These are phyloP conservation scores for Mariannaea sp. DNA, from an alignment of 2,329 filamentous ascomycete species.

Conservation along the genomic window DNA sequence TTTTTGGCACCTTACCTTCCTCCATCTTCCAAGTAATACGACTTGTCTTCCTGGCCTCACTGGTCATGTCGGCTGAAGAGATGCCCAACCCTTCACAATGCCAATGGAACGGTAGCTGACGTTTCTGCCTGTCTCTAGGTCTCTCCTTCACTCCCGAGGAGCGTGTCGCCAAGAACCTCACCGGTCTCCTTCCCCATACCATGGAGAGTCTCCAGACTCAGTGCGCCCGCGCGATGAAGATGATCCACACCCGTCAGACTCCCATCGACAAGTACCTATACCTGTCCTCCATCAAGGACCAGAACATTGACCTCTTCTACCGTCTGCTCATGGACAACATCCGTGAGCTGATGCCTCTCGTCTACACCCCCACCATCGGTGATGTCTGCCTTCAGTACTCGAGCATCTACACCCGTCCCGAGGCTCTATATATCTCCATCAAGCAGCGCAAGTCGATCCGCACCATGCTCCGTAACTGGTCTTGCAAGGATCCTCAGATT, in stretches of 20 bases:
- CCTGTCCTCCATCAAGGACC: conserved; percentile 73
- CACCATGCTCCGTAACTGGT: conserved; percentile 92
- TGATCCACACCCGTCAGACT: conserved; percentile 72
- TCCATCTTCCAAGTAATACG: too few relatives aligned
- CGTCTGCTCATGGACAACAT: conserved; percentile 78
- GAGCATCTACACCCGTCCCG: conserved; percentile 91
- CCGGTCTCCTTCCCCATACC: conserved; percentile 67
- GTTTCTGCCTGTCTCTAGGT: conserved; percentile 47
- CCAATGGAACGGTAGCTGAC: not conserved
- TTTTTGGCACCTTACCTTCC: too few relatives aligned
- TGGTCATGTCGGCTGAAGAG: too few relatives aligned
- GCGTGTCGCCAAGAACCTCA: conserved; percentile 67
- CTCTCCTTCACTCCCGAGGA: conserved; percentile 68
- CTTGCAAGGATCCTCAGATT: conserved; percentile 86
- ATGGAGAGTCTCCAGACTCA: conserved; percentile 65
- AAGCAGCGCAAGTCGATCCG: conserved; percentile 90
- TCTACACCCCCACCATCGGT: conserved; percentile 90
- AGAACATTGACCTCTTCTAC: conserved; percentile 83
- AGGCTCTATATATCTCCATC: conserved; percentile 95
- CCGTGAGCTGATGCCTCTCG: conserved; percentile 78
- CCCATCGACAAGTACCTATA: conserved; percentile 84
- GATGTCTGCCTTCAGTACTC: conserved; percentile 97
- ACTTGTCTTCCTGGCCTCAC: too few relatives aligned
- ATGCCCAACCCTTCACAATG: not conserved
- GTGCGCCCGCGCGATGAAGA: conserved; percentile 70